phyloP scores from a whole-genome alignment of 176 grass and related monocot species.

The Musa acuminata region DNA sequence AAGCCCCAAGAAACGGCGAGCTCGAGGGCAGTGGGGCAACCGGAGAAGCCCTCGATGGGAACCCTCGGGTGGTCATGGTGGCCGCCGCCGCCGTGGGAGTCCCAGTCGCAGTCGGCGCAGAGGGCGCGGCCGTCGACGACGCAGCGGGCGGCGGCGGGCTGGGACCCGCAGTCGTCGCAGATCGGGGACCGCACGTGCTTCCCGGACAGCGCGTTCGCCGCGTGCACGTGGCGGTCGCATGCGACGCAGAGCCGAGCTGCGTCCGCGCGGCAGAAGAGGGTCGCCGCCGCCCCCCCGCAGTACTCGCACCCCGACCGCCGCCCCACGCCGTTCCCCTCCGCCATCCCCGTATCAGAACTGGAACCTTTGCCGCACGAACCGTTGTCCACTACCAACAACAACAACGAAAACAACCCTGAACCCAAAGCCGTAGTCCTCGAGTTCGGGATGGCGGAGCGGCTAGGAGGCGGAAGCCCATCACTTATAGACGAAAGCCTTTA shows the following conservation, averaged over 20 bases:
- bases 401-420: background rate
- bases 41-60: slow-evolving; percentile 47
- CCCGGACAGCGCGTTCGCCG: slow-evolving; percentile 47
- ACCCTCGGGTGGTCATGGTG: background rate
- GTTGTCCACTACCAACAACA: background rate
- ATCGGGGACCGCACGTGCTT: slow-evolving; percentile 59
- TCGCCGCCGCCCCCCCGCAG: slow-evolving; percentile 29
- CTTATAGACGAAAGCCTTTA: background rate
- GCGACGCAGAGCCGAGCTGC: slow-evolving; percentile 48
- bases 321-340: background rate
- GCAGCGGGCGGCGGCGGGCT: slow-evolving; percentile 34
- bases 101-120: background rate
- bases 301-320: slow-evolving; percentile 5
- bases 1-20: slow-evolving; percentile 56
- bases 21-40: slow-evolving; percentile 43
- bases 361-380: background rate
- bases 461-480: background rate
- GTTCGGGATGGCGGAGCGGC: background rate
- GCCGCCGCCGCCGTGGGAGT: background rate
- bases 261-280: slow-evolving; percentile 66
- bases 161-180: slow-evolving; percentile 34
- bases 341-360: background rate
- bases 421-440: background rate
- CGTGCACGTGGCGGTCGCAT: slow-evolving; percentile 74
- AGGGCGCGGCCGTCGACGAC: background rate